These are phyloP conservation scores for Penicillium nordicum DNA, from an alignment of 2,329 filamentous ascomycete species.

Conservation along the genomic window DNA sequence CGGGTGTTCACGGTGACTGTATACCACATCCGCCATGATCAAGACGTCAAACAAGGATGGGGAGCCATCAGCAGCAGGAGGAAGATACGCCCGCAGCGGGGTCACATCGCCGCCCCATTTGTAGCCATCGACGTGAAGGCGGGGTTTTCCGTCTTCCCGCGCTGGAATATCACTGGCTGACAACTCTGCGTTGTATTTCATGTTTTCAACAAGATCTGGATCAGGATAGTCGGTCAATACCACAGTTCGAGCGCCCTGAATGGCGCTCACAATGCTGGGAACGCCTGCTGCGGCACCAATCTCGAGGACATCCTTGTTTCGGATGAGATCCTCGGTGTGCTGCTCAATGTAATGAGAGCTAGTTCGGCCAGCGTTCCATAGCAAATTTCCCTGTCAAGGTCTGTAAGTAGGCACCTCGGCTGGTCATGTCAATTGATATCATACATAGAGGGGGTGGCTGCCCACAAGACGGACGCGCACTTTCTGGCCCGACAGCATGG, in stretches of 20 bases:
- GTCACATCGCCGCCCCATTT: conserved; percentile 72
- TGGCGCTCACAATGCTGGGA: conserved; percentile 72
- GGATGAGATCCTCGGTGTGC: conserved; percentile 58
- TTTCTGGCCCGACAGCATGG: conserved; percentile 61
- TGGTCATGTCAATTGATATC: conserved; percentile 11
- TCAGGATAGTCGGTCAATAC: conserved; percentile 91
- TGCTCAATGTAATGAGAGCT: conserved; percentile 75
- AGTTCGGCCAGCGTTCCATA: conserved; percentile 86
- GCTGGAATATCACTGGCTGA: conserved; percentile 46
- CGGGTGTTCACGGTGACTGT: conserved; percentile 82
- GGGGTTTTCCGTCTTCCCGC: conserved; percentile 29
- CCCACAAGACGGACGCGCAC: conserved; percentile 77
- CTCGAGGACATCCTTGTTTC: conserved; percentile 71
- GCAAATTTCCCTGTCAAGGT: conserved; percentile 63
- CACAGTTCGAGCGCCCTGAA: conserved; percentile 64
- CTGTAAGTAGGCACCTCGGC: background rate
- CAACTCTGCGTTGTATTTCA: conserved; percentile 68
- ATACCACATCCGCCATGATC: conserved; percentile 83
- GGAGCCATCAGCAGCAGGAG: conserved; percentile 53
- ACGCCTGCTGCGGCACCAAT: conserved; percentile 85
- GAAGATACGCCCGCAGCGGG: conserved; percentile 58
- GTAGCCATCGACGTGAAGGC: conserved; percentile 65
- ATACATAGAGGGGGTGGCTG: conserved; percentile 79
- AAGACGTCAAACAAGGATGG: conserved; percentile 70
- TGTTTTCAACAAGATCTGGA: conserved; percentile 73